Conservation (phyloP, 2,329 filamentous ascomycete genomes). For the Ramularia endophylla region DNA sequence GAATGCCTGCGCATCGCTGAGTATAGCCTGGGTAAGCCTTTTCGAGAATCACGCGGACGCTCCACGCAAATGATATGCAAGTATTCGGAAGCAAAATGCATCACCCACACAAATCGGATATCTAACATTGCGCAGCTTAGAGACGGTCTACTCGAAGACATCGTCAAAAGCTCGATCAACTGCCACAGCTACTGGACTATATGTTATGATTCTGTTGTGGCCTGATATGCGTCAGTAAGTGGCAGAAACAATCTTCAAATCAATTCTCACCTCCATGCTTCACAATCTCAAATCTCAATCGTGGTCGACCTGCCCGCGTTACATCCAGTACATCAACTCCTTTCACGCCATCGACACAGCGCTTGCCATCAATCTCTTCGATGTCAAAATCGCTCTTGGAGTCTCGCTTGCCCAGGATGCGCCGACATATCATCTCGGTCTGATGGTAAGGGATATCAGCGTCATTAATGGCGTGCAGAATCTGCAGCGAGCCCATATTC, state of each 20-base stretch:
- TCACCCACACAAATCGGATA: no score
- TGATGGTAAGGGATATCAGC: constrained; percentile 72
- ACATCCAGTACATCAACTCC: constrained; percentile 20
- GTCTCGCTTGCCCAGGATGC: constrained; percentile 49
- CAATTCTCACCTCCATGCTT: constrained; percentile 36
- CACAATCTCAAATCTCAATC: constrained; percentile 39
- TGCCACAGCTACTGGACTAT: constrained; percentile 57
- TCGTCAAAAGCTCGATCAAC: constrained; percentile 59
- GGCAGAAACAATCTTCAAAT: neutral
- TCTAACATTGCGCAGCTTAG: no score
- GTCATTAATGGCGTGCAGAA: constrained; percentile 79
- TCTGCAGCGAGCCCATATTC: constrained; percentile 47
- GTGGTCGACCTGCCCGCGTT: constrained; percentile 20
- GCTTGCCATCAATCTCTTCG: constrained; percentile 21
- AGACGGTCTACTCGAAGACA: no score
- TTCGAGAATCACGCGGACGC: no score
- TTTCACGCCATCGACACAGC: constrained; percentile 26
- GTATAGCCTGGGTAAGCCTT: no score
- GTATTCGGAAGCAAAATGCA: no score
- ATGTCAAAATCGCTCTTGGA: constrained; percentile 23
- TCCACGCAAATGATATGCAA: no score
- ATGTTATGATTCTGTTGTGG: constrained; percentile 65
- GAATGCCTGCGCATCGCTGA: no score
- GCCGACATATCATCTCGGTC: constrained; percentile 57
- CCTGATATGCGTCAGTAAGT: constrained; percentile 37